Evolutionary conservation across 2,329 filamentous ascomycete species (phyloP).

Genomic region (Pseudocercospora cruenta): DNA sequence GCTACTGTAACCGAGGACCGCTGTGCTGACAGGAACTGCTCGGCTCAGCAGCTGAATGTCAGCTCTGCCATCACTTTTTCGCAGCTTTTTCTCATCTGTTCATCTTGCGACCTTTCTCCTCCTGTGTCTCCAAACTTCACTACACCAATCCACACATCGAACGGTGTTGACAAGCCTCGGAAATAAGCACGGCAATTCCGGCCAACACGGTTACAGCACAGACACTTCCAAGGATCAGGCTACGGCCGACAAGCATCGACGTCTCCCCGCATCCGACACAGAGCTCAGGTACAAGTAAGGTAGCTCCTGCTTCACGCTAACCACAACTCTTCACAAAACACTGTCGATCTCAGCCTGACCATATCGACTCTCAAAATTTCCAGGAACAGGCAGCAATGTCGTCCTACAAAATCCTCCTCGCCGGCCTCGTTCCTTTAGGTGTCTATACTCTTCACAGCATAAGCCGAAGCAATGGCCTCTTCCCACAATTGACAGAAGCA

Average conservation of each 20-base stretch:
- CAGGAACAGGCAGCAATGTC: too few species aligned
- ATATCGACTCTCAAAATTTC: too few species aligned
- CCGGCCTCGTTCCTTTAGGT: neutral
- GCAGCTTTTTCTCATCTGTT: neutral
- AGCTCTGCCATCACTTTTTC: neutral
- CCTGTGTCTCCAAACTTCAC: too few species aligned
- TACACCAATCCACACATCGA: neutral
- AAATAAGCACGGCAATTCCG: neutral
- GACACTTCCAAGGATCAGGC: neutral
- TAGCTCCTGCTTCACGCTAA: neutral
- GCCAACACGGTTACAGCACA: neutral
- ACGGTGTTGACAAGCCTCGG: neutral
- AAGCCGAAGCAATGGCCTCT: neutral
- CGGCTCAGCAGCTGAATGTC: neutral
- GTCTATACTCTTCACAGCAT: neutral
- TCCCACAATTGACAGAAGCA: neutral
- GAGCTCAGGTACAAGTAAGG: neutral
- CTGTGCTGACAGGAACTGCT: neutral
- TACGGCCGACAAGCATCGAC: neutral
- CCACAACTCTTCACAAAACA: neutral
- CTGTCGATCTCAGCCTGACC: neutral
- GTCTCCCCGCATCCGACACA: neutral
- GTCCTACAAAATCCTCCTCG: slow-evolving; percentile 1
- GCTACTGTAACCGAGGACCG: neutral
- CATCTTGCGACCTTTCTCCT: neutral